phyloP scores from a whole-genome alignment of 768 basidiomycete species.

The Naganishia randhawae region DNA sequence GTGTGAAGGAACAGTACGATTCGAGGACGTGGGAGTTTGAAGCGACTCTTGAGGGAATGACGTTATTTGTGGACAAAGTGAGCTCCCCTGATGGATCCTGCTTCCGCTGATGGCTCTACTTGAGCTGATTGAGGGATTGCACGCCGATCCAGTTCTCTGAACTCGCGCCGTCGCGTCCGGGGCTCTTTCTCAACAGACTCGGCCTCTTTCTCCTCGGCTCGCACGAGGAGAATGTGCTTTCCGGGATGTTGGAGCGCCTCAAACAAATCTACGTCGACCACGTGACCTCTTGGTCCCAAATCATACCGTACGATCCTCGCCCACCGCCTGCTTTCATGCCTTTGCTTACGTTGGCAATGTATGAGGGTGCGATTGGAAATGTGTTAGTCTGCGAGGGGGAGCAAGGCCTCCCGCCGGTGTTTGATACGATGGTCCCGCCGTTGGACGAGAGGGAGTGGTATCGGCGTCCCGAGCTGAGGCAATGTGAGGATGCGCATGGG shows the following conservation, averaged over 20 bases:
- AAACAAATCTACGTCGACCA: not conserved
- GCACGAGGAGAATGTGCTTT: not conserved
- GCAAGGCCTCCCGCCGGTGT: no score
- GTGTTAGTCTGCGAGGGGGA: no score
- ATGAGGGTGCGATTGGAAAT: no score
- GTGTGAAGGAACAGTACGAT: not conserved
- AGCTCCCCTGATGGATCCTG: no score
- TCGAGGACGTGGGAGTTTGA: not conserved
- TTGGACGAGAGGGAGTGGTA: no score
- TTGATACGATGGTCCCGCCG: no score
- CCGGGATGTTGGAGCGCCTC: not conserved
- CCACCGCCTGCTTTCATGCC: not conserved
- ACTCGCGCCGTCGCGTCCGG: not conserved
- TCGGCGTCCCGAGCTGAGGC: no score
- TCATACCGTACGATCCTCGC: constrained; percentile 5
- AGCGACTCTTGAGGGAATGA: not conserved
- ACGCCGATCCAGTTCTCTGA: not conserved
- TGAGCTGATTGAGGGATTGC: not conserved
- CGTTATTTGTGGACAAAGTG: not conserved
- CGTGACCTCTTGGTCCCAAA: not conserved
- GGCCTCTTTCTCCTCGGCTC: not conserved
- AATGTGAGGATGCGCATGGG: no score
- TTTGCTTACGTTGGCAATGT: no score
- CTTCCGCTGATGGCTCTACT: not conserved
- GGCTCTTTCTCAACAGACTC: not conserved